Conservation (phyloP, 2,329 filamentous ascomycete species). For the Chaetoscypha palmicola region DNA sequence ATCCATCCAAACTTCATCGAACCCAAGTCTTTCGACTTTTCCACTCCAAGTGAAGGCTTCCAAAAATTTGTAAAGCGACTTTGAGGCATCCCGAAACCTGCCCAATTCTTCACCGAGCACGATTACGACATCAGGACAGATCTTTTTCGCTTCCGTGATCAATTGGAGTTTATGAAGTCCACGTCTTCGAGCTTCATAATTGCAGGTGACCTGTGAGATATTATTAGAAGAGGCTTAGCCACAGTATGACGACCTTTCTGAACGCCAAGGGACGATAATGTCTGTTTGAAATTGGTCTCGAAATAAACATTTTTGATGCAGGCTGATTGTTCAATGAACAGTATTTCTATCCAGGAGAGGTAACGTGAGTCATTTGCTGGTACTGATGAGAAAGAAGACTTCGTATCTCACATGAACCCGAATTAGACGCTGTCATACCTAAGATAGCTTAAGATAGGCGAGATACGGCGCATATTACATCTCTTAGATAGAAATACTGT, state of each 20-base stretch:
- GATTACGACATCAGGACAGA: constrained; percentile 79
- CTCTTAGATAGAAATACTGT: too few species aligned
- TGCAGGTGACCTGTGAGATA: constrained; percentile 61
- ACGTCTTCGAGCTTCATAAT: constrained; percentile 78
- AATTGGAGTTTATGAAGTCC: constrained; percentile 77
- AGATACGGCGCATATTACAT: too few species aligned
- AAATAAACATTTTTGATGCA: too few species aligned
- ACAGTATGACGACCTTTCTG: neutral
- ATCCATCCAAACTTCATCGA: constrained; percentile 73
- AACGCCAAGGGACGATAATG: too few species aligned
- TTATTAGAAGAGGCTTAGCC: neutral
- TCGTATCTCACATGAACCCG: too few species aligned
- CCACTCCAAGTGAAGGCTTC: constrained; percentile 68
- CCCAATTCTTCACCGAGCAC: constrained; percentile 82
- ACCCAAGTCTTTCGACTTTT: constrained; percentile 73
- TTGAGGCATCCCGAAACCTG: constrained; percentile 79
- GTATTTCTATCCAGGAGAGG: too few species aligned
- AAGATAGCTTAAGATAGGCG: too few species aligned
- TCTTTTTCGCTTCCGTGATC: constrained; percentile 69
- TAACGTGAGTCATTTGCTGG: too few species aligned
- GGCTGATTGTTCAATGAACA: too few species aligned
- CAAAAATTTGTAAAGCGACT: constrained; percentile 68
- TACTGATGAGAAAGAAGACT: too few species aligned
- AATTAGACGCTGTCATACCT: too few species aligned
- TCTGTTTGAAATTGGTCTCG: too few species aligned